Percentiles rank a stretch among this genome's conserved stretches.
These are phyloP conservation scores for Fragaria vesca DNA, from an alignment of 306 rosid species.

Conservation along the genomic window DNA sequence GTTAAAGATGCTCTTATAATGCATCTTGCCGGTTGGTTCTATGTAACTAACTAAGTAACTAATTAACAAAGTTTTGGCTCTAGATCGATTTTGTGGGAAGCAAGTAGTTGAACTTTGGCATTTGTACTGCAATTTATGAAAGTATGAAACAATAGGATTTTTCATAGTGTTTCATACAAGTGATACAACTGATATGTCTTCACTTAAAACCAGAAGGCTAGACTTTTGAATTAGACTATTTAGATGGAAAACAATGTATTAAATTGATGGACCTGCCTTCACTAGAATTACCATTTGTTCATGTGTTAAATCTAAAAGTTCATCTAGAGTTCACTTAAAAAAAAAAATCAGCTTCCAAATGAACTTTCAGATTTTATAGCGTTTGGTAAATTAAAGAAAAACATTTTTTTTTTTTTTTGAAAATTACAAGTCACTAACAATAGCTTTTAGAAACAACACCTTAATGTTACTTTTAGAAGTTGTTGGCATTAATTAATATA, in stretches of 20 bases:
- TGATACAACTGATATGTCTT: not conserved
- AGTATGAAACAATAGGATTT: not conserved
- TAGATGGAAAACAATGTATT: not conserved
- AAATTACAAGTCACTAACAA: too few relatives aligned
- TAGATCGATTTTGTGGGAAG: not conserved
- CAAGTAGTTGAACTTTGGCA: not conserved
- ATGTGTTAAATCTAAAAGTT: not conserved
- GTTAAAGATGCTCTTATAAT: too few relatives aligned
- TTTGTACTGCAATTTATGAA: not conserved
- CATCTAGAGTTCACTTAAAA: too few relatives aligned
- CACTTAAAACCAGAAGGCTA: not conserved
- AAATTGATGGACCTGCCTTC: not conserved
- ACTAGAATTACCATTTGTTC: not conserved
- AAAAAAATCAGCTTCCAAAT: too few relatives aligned
- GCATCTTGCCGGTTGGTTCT: not conserved
- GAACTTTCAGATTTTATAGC: too few relatives aligned
- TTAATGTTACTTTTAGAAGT: too few relatives aligned
- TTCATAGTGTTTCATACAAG: not conserved
- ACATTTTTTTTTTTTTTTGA: too few relatives aligned
- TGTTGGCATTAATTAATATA: too few relatives aligned
- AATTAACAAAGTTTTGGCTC: not conserved
- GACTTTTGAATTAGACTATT: not conserved
- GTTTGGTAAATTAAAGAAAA: too few relatives aligned
- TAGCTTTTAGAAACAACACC: too few relatives aligned
- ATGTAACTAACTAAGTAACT: too few relatives aligned